Base-by-base conservation (phyloP, 176 grass and related monocot species). In the Bothriochloa decipiens region DNA sequence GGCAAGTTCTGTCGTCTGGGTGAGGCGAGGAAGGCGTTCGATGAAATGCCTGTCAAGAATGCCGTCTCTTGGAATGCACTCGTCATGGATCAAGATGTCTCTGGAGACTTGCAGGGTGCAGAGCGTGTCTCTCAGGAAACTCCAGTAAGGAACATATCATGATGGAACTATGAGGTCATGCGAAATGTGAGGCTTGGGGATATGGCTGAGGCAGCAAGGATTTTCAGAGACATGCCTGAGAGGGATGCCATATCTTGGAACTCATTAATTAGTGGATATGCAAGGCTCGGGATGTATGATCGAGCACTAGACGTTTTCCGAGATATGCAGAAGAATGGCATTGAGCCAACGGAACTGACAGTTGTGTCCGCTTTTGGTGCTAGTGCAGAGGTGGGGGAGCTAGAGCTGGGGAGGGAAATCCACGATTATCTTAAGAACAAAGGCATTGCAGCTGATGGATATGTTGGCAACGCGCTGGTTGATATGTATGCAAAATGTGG, bases 401-500 rank as follows among this genome's bases (percentile, higher is more conserved):
- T 92, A 45, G 82, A 91, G 41, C 62, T 91, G 17, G 92, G 95
- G 26, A 83, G 63, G 2, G 27, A 33, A 77, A 61, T 94, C 58
- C 95, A 97, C 58, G 72, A 23, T 36, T 89, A 89, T 80, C 61
- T 97, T n/a, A 57, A 39, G 2, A 86, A 65, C 63, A 86, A 87
- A 76, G 85, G 74, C 26, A 82, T 89, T 67, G n/a, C 57, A 28
- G 84, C 84, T 75, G 86, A 97, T 89, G 90, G 95, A 0, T 97
- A 89, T 71, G 75, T 91, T 32, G 88, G 88, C 11, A 97, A 88
- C 6, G 86, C 84, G 7, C 74, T 97, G 42, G 65, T 97, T 1
- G 88, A 97, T 78, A 94, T 97, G 92, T 94, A 97, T 45, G 86
- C 88, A 13, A 97, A 97, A 75, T 94, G 90, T 27, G 90, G 90